Evolutionary conservation across 352 stramenopile genomes (phyloP).

Genomic region (Saprolegnia diclina): DNA sequence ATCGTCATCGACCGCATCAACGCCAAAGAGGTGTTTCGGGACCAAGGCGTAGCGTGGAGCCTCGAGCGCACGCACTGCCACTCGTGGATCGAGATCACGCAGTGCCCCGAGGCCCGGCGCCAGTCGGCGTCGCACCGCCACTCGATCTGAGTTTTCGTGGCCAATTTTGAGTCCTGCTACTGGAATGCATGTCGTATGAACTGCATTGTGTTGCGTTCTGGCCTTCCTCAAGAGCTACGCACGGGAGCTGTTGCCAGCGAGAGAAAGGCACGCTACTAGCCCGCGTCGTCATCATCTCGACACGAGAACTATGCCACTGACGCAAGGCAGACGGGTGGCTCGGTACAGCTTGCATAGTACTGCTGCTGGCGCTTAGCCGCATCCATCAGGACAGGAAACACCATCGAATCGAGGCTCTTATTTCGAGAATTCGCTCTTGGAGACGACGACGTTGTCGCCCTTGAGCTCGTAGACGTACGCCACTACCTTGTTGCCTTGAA

Average conservation of each 20-base stretch:
- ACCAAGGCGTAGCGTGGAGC: slow-evolving; percentile 15
- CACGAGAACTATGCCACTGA: no score
- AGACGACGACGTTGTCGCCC: slow-evolving; percentile 75
- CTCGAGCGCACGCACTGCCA: slow-evolving; percentile 15
- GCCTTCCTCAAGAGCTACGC: no score
- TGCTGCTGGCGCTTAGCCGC: no score
- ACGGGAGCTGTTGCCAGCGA: no score
- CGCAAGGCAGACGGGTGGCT: no score
- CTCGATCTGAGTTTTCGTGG: neutral
- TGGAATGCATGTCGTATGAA: neutral
- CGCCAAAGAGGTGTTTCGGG: slow-evolving; percentile 16
- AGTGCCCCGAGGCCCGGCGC: slow-evolving; percentile 1
- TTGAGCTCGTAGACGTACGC: slow-evolving; percentile 96
- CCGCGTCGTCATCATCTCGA: no score
- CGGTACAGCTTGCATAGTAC: no score
- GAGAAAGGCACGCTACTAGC: no score
- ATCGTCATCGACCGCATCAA: slow-evolving; percentile 21
- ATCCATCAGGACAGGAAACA: no score
- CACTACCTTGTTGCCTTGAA: slow-evolving; percentile 94
- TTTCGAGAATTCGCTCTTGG: slow-evolving; percentile 85
- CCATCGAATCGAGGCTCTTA: slow-evolving; percentile 26
- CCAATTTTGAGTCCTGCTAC: neutral
- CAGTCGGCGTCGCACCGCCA: neutral
- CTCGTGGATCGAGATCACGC: slow-evolving; percentile 28
- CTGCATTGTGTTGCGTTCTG: no score